phyloP scores from a whole-genome alignment of 176 grass and related monocot species.

The Triticum aestivum region DNA sequence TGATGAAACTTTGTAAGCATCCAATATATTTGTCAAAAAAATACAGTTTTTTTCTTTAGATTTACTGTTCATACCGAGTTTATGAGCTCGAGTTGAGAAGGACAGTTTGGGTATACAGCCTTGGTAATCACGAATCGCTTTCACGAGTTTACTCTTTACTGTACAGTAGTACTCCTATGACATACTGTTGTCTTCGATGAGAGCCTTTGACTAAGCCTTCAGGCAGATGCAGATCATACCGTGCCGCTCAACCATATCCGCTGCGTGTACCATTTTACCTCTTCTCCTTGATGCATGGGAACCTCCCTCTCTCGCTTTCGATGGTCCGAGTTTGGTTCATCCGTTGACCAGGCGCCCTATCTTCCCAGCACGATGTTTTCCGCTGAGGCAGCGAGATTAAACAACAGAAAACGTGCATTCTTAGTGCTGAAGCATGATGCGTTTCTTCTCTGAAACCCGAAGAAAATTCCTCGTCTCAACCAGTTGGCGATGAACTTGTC shows the following conservation, averaged over 20 bases:
- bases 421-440: constrained; percentile 28
- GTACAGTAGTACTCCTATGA: too few relatives aligned
- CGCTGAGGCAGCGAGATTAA: neutral
- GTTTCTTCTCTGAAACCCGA: neutral
- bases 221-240: too few relatives aligned
- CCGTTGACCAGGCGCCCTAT: neutral
- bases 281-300: neutral
- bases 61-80: too few relatives aligned
- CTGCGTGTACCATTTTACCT: neutral
- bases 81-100: too few relatives aligned
- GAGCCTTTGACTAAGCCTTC: too few relatives aligned
- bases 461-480: neutral
- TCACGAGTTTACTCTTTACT: neutral
- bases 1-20: too few relatives aligned
- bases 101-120: neutral
- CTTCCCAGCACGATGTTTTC: neutral
- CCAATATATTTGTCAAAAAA: too few relatives aligned
- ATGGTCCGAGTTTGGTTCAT: neutral
- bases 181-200: too few relatives aligned
- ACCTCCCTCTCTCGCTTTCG: constrained; percentile 13
- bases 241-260: neutral
- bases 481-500: neutral
- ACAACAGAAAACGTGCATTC: neutral
- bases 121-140: neutral
- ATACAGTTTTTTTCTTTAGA: too few relatives aligned